These are phyloP conservation scores for Rhizopus delemar DNA, from an alignment of 371 early-diverging fungal genomes.

Conservation along the genomic window DNA sequence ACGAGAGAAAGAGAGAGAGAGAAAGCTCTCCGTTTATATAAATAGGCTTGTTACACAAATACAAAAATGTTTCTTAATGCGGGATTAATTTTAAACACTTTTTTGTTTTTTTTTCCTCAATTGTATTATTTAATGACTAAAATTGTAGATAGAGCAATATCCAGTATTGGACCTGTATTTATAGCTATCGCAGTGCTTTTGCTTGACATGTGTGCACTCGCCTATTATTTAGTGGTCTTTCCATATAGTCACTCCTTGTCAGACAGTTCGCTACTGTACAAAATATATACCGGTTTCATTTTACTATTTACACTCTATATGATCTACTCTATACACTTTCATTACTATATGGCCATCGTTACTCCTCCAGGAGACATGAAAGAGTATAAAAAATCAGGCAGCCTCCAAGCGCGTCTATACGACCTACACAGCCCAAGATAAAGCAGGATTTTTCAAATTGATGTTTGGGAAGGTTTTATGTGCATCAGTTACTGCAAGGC, in stretches of 20 bases:
- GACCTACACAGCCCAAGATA: not conserved
- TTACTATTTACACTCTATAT: slow-evolving; percentile 49
- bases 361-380: slow-evolving; percentile 55
- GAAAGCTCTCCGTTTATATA: not conserved
- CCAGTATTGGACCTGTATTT: slow-evolving; percentile 57
- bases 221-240: slow-evolving; percentile 51
- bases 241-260: slow-evolving; percentile 46
- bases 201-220: slow-evolving; percentile 50
- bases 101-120: not conserved
- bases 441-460: not conserved
- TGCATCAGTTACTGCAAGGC: too few relatives aligned
- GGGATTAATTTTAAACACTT: not conserved
- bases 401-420: not conserved
- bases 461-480: too few relatives aligned
- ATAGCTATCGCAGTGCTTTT: slow-evolving; percentile 54
- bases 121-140: slow-evolving; percentile 32
- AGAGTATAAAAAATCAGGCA: slow-evolving; percentile 21
- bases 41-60: not conserved
- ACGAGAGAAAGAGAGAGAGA: not conserved
- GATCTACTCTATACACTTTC: slow-evolving; percentile 57
- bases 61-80: not conserved
- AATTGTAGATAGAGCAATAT: slow-evolving; percentile 54
- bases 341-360: slow-evolving; percentile 62
- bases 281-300: slow-evolving; percentile 31
- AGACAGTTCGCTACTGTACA: slow-evolving; percentile 29